Conservation (phyloP, 257 asterid species). For the Rehmannia glutinosa region DNA sequence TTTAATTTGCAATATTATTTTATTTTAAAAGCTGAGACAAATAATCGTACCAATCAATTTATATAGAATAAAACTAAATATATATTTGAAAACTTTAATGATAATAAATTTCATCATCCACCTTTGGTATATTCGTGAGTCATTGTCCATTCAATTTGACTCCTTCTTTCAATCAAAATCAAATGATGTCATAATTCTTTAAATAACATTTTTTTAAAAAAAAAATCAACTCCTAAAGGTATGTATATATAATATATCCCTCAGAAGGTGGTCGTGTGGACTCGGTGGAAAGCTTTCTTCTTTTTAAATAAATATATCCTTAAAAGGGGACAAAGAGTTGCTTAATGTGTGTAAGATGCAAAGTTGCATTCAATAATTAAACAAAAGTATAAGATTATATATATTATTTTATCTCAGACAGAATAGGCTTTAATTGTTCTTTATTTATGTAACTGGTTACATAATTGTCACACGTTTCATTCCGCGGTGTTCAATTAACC, state of each 20-base stretch:
- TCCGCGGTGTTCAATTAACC: too few relatives aligned
- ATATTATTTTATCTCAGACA: not conserved
- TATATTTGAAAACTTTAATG: too few relatives aligned
- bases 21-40: too few relatives aligned
- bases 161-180: not conserved
- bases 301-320: slow-evolving; percentile 1
- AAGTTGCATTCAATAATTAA: not conserved
- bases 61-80: too few relatives aligned
- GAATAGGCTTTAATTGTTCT: not conserved
- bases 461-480: not conserved
- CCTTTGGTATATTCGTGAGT: slow-evolving; percentile 8
- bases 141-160: not conserved
- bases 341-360: slow-evolving; percentile 14
- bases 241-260: not conserved
- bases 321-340: slow-evolving; percentile 17
- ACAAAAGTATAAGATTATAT: not conserved
- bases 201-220: not conserved
- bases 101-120: too few relatives aligned
- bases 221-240: not conserved
- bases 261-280: slow-evolving; percentile 1
- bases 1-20: too few relatives aligned
- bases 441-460: not conserved
- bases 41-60: too few relatives aligned
- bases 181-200: not conserved
- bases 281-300: not conserved